Evolutionary conservation across 192 early-diverging fungal species (phyloP).

Genomic region (Funneliformis mosseae): DNA sequence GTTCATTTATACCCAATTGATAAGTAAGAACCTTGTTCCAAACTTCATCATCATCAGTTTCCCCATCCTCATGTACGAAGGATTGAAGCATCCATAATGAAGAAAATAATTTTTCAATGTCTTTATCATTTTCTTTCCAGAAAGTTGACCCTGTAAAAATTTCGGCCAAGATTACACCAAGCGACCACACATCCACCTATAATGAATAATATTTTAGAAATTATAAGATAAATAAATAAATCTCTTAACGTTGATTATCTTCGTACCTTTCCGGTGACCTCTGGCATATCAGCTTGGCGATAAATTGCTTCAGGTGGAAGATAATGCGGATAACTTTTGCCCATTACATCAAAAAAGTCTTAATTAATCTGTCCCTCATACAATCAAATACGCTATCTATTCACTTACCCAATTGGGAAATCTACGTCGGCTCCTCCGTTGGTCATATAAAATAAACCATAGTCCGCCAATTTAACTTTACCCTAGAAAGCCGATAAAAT

Average conservation of each 20-base stretch:
- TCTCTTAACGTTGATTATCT: background rate
- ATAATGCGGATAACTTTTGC: slow-evolving; percentile 29
- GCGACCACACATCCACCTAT: slow-evolving; percentile 59
- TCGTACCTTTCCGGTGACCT: background rate
- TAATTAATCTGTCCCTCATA: slow-evolving; percentile 30
- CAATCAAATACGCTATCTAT: background rate
- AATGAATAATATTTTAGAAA: background rate
- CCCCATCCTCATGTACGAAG: slow-evolving; percentile 36
- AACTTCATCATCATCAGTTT: slow-evolving; percentile 35
- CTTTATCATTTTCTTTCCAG: slow-evolving; percentile 52
- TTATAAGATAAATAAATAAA: background rate
- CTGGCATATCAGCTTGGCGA: slow-evolving; percentile 18
- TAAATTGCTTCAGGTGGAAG: slow-evolving; percentile 30
- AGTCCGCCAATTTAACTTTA: slow-evolving; percentile 53
- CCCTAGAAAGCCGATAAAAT: slow-evolving; percentile 46
- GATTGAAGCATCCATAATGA: slow-evolving; percentile 45
- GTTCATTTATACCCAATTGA: slow-evolving; percentile 47
- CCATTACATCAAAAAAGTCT: slow-evolving; percentile 40
- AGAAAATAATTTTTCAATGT: slow-evolving; percentile 51
- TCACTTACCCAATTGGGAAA: slow-evolving; percentile 59
- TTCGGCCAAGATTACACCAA: slow-evolving; percentile 59
- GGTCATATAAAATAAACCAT: slow-evolving; percentile 64
- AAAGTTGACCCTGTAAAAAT: slow-evolving; percentile 53
- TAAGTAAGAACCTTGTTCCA: slow-evolving; percentile 42
- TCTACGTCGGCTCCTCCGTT: slow-evolving; percentile 55